Evolutionary conservation across 345 rosid genomes (phyloP), one percentile per base, ranked within the genome.

Genomic region (Linum trigynum): DNA sequence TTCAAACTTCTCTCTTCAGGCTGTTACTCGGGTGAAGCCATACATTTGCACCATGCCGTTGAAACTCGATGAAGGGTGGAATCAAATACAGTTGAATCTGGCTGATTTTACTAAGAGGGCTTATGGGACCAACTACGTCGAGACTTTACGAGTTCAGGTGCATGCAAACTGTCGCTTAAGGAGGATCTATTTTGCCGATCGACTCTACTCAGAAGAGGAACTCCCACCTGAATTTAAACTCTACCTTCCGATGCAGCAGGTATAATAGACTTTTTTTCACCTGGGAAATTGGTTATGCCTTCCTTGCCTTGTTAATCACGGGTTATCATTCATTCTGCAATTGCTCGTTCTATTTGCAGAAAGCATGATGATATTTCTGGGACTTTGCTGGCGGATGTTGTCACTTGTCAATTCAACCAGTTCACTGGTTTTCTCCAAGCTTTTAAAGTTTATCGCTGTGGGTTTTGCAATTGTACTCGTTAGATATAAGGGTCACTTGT

Each of bases 11-110:
- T 23, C 32, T 23, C 32, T 75, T 60, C 64, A 90, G 99, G 73
- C 96, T 69, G 84, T 94, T 39, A 88, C 97, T 68, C 83, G 95
- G 70, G 97, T 90, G 62, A 90, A 94, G 77, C 97, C 99, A 38
- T 94, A 85, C 76, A 90, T 90, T 15, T 90, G 97, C 78, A 90
- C 97, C 51, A 86, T 88, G 97, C 96, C 99, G 35, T 65, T 94
- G 76, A 88, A 83, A 84, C 70, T 94, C 96, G 97, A 94, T 41
- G 97, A 90, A 7, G 99, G 95, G 15, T 94, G 99, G 95, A 90
- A 94, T 74, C 99, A 90, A 74, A 88, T 94, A 73, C 95, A 90
- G 79, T 79, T 94, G 65, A 94, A 94, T 75, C 83, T 94, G 68
- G 82, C 91, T 57, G 97, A 88, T 83, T 85, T 90, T 73, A 90